These are phyloP conservation scores for Saturnispora halmiae DNA, from an alignment of 805 yeast genomes.

Conservation along the genomic window DNA sequence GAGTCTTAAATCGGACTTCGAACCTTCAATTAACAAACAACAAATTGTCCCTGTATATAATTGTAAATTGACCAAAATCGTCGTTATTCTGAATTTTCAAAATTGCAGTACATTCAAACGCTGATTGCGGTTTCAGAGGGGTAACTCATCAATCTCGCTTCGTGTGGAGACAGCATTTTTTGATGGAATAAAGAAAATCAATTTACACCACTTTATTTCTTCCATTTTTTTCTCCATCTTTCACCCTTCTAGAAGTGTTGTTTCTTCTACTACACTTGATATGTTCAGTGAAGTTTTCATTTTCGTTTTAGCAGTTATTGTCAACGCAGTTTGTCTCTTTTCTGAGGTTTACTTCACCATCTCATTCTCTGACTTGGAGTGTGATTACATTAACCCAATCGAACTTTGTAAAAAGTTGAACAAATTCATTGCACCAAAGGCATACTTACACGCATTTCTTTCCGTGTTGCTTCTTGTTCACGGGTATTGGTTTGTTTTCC, in stretches of 20 bases:
- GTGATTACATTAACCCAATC: constrained; percentile 95
- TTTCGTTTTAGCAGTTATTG: constrained; percentile 68
- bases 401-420: constrained; percentile 91
- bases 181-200: too few relatives aligned
- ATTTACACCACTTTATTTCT: too few relatives aligned
- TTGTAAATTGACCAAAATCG: too few relatives aligned
- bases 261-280: too few relatives aligned
- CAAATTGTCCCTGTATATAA: too few relatives aligned
- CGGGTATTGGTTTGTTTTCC: constrained; percentile 87
- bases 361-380: constrained; percentile 89
- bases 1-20: too few relatives aligned
- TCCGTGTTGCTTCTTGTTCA: constrained; percentile 65
- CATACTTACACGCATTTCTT: constrained; percentile 66
- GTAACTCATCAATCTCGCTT: too few relatives aligned
- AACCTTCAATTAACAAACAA: too few relatives aligned
- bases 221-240: background rate
- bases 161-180: too few relatives aligned
- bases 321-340: constrained; percentile 82
- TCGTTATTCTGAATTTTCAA: too few relatives aligned
- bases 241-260: background rate
- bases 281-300: constrained; percentile 36
- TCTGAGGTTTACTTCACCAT: constrained; percentile 92
- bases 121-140: too few relatives aligned
- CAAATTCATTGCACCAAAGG: constrained; percentile 85
- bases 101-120: too few relatives aligned